phyloP scores from a whole-genome alignment of 1,284 basidiomycete genomes.

The Termitomyces sp. region DNA sequence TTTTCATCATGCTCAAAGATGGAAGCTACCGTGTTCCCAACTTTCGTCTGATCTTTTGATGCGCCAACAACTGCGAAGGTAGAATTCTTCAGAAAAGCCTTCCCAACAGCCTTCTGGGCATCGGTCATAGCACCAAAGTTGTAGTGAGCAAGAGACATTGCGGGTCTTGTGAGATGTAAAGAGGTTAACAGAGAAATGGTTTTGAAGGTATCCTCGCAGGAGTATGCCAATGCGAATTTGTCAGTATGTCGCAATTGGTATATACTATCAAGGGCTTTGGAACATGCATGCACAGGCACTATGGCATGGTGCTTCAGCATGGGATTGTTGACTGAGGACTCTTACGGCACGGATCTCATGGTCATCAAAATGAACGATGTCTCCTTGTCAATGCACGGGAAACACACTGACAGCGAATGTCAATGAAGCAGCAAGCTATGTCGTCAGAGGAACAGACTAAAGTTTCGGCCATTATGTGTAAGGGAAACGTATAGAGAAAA shows the following conservation, averaged over 20 bases:
- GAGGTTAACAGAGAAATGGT: constrained; percentile 5
- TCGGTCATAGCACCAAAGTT: constrained; percentile 15
- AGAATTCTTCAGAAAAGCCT: constrained; percentile 55
- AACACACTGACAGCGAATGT: neutral
- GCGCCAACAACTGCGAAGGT: constrained; percentile 75
- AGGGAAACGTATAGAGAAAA: too few relatives aligned
- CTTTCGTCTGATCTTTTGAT: constrained; percentile 72
- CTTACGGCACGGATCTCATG: neutral
- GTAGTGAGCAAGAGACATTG: constrained; percentile 14
- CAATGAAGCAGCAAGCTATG: neutral
- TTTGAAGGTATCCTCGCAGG: constrained; percentile 5
- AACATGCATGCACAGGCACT: too few relatives aligned
- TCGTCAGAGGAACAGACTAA: neutral
- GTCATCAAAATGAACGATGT: neutral
- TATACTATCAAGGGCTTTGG: neutral
- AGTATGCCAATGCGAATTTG: constrained; percentile 3
- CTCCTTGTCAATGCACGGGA: neutral
- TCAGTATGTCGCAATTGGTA: constrained; percentile 7
- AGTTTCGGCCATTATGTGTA: neutral
- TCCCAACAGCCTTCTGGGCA: constrained; percentile 35
- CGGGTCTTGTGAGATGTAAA: neutral
- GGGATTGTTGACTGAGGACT: neutral
- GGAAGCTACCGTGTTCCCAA: constrained; percentile 59
- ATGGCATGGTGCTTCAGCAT: neutral
- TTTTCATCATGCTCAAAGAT: neutral